Conservation (phyloP, 768 basidiomycete genomes). For the Xanthoconium purpureum region DNA sequence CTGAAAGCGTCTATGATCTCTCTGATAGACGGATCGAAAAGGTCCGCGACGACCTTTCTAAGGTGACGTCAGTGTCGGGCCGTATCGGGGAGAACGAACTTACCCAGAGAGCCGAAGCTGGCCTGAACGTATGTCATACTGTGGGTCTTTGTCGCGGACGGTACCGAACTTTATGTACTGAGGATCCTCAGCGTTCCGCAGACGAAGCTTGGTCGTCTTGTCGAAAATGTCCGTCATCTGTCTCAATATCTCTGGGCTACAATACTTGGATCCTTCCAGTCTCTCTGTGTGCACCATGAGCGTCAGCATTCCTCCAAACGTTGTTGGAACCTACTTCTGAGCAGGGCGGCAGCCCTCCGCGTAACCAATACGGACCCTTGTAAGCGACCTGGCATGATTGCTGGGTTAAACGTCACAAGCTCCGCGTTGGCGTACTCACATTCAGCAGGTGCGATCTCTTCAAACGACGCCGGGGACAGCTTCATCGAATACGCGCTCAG, state of each 20-base stretch:
- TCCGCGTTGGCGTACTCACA: conserved; percentile 22
- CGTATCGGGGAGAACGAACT: not conserved
- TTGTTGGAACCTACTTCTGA: conserved; percentile 21
- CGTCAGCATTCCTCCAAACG: not conserved
- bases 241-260: conserved; percentile 32
- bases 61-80: not conserved
- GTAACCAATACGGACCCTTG: conserved; percentile 42
- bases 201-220: conserved; percentile 41
- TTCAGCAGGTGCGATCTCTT: conserved; percentile 37
- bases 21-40: conserved; percentile 45
- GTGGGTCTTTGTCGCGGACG: conserved; percentile 36
- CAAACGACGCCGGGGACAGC: conserved; percentile 36
- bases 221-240: conserved; percentile 40
- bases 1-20: conserved; percentile 36
- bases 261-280: conserved; percentile 32
- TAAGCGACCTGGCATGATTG: conserved; percentile 32
- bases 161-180: conserved; percentile 44
- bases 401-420: not conserved
- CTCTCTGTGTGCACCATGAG: conserved; percentile 20
- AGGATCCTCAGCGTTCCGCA: conserved; percentile 37
- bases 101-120: conserved; percentile 40
- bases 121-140: conserved; percentile 38
- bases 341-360: conserved; percentile 30
- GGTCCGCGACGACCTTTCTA: conserved; percentile 38
- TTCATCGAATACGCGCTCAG: conserved; percentile 42